Evolutionary conservation across 2,329 filamentous ascomycete species (phyloP), one percentile per base, ranked within the genome.

Genomic region (Microdochium bolleyi): DNA sequence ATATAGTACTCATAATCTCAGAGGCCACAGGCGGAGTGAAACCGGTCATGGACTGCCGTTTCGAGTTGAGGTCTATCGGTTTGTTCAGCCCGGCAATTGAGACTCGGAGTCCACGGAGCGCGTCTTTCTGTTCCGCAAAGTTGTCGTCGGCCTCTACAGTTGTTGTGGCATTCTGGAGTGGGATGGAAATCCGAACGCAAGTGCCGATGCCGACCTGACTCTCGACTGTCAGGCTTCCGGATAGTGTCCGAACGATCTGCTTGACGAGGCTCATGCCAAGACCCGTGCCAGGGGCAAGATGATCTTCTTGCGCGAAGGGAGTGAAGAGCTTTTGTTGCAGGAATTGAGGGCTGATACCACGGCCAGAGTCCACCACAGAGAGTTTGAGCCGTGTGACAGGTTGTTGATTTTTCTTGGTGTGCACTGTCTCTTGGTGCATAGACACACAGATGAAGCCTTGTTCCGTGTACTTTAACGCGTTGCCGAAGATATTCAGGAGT

Each of bases 261-360:
- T 77, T 75, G 2, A 88, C 84, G 8, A 89, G 79, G 41, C 80
- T 84, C 30, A 89, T 66, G 0, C 86, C 85, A 0, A 89, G 70
- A 0, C 85, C 85, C 0, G 80, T 80, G 0, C 85, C 85, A 0
- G 79, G 75, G 0, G 77, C 72, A 1, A 88, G 64, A 0, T 71
- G 67, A 49, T 87, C 76, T 59, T 88, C 85, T 56, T 89, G 85
- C 0, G 74, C 66, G 55, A 88, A 88, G 0, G 84, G 81, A 0
- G 76, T 80, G 60, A 84, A 89, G 0, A 88, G 65, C 14, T 77
- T 74, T 8, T 79, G 76, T 21, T 77, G 72, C 11, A 87, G 67
- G 56, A 82, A 89, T 11, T 85, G 79, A 7, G 79, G 71, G 0
- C 77, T 77, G 32, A 89, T 89, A 1, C 85, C 86, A 46, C 75